Conservation (phyloP, 1,284 basidiomycete species). For the Heterobasidion parviporum region DNA sequence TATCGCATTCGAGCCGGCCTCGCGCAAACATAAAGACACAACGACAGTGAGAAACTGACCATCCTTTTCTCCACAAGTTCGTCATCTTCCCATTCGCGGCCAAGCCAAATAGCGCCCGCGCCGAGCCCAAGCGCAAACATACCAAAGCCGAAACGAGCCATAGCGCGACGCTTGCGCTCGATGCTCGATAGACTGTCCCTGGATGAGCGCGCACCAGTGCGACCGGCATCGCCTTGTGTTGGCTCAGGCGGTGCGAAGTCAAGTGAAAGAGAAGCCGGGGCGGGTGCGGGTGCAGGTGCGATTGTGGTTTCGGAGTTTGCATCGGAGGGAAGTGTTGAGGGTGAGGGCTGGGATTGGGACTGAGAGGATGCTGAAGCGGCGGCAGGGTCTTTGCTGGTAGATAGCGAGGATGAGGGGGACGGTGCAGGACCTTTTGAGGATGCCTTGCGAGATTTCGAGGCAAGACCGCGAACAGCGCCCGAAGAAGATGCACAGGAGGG, state of each 20-base stretch:
- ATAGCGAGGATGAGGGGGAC: too few relatives aligned
- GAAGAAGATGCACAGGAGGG: background rate
- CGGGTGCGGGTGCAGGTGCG: background rate
- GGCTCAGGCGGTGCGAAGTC: slow-evolving; percentile 11
- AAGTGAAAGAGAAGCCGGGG: background rate
- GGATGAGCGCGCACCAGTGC: slow-evolving; percentile 65
- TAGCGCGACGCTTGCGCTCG: slow-evolving; percentile 54
- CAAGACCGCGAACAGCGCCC: background rate
- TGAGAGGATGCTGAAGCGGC: background rate
- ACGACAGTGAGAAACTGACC: slow-evolving; percentile 27
- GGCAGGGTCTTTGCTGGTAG: too few relatives aligned
- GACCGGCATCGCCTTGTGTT: slow-evolving; percentile 1
- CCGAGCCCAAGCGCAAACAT: slow-evolving; percentile 43
- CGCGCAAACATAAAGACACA: background rate
- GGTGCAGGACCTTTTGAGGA: background rate
- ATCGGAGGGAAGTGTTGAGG: background rate
- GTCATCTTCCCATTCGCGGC: slow-evolving; percentile 25
- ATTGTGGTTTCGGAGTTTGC: background rate
- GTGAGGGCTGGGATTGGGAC: background rate
- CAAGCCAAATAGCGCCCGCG: slow-evolving; percentile 25
- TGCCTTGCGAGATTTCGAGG: background rate
- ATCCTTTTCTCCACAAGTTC: slow-evolving; percentile 27
- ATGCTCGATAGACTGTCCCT: slow-evolving; percentile 65
- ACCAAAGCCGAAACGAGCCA: slow-evolving; percentile 41
- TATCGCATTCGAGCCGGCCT: too few relatives aligned